Evolutionary conservation across 352 stramenopile genomes (phyloP).

Genomic region (Detonula confervacea): DNA sequence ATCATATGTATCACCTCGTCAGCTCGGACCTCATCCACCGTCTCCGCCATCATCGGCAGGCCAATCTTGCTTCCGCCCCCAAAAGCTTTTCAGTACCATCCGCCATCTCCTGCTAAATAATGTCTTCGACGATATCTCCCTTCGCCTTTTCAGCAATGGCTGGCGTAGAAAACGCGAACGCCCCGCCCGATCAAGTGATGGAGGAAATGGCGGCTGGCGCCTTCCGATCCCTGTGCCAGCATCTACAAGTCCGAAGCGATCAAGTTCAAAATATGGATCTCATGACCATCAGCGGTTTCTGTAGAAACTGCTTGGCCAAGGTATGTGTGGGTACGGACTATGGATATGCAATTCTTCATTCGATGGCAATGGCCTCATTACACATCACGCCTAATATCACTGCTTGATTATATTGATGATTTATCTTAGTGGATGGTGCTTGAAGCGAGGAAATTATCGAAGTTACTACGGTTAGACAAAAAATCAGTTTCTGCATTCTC

Average conservation of each 20-base stretch:
- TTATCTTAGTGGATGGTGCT: conserved; percentile 61
- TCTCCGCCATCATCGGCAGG: too few species aligned
- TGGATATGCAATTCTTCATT: too few species aligned
- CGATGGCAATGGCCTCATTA: neutral
- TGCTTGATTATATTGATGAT: too few species aligned
- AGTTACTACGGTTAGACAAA: conserved; percentile 23
- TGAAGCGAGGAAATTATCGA: conserved; percentile 48
- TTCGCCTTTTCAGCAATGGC: conserved; percentile 30
- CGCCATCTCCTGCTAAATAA: too few species aligned
- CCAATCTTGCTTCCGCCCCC: too few species aligned
- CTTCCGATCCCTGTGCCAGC: conserved; percentile 73
- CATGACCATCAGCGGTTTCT: conserved; percentile 72
- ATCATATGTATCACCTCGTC: too few species aligned
- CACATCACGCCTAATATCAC: neutral
- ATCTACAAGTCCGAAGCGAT: conserved; percentile 77
- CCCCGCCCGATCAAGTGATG: conserved; percentile 38
- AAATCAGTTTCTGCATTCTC: conserved; percentile 8
- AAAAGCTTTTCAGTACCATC: too few species aligned
- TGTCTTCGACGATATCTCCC: conserved; percentile 7
- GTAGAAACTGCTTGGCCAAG: conserved; percentile 78
- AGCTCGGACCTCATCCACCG: too few species aligned
- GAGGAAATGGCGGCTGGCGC: conserved; percentile 77
- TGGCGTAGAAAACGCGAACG: conserved; percentile 1
- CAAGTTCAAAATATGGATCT: conserved; percentile 84
- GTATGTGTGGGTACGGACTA: conserved; percentile 8